Percentiles rank a stretch among this genome's conserved stretches.
Conservation (phyloP, 768 basidiomycete species). For the Pisolithus albus region DNA sequence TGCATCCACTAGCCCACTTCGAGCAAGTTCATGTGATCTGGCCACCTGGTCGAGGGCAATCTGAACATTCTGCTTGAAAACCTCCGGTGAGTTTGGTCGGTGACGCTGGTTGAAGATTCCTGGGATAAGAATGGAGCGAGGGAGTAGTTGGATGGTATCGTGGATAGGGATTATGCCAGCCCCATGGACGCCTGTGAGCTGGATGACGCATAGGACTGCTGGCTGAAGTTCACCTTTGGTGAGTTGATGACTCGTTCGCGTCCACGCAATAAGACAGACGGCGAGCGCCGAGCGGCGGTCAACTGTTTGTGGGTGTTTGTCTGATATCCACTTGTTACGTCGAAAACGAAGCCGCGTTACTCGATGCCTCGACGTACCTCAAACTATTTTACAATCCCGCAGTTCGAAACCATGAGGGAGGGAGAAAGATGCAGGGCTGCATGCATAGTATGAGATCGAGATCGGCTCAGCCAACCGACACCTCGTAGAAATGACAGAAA, state of each 20-base stretch:
- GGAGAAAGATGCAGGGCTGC: too few relatives aligned
- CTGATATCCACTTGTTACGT: not conserved
- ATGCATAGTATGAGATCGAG: too few relatives aligned
- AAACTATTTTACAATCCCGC: conserved; percentile 51
- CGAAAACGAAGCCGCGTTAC: conserved; percentile 19
- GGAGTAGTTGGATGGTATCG: conserved; percentile 11
- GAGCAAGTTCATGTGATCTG: conserved; percentile 42
- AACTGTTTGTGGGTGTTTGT: not conserved
- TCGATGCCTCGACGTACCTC: conserved; percentile 44
- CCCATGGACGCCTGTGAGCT: conserved; percentile 11
- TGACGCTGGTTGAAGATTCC: conserved; percentile 12
- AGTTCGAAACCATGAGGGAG: conserved; percentile 30
- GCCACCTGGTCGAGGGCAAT: conserved; percentile 42
- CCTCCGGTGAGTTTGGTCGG: conserved; percentile 50
- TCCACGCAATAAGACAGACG: too few relatives aligned
- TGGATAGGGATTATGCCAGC: conserved; percentile 12
- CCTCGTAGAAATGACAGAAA: too few relatives aligned
- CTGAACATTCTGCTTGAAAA: conserved; percentile 55
- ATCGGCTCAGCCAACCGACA: too few relatives aligned
- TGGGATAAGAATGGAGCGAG: conserved; percentile 23
- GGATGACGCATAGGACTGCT: not conserved
- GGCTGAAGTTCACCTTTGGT: too few relatives aligned
- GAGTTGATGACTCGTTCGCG: too few relatives aligned
- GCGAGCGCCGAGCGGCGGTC: too few relatives aligned
- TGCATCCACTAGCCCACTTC: conserved; percentile 25